phyloP scores from a whole-genome alignment of 1,139 yeast species.

The Kodamaea fungicola region DNA sequence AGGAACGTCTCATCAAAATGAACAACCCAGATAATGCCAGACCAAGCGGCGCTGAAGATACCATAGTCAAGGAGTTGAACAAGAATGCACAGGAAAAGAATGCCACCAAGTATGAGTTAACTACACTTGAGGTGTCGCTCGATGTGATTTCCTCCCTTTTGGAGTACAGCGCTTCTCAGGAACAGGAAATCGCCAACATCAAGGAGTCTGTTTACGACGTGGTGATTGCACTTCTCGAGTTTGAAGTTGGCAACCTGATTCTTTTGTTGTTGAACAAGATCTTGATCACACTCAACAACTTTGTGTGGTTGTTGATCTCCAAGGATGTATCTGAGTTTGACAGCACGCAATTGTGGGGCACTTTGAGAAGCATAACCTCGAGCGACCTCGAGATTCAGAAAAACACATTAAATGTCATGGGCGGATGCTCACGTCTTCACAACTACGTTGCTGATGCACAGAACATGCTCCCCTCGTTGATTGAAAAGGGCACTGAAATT shows the following conservation, averaged over 20 bases:
- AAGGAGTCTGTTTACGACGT: constrained; percentile 35
- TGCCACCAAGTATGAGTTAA: constrained; percentile 52
- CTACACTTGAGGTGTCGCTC: constrained; percentile 64
- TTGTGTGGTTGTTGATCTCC: constrained; percentile 51
- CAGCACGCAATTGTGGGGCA: constrained; percentile 35
- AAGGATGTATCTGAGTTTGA: constrained; percentile 33
- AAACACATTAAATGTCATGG: constrained; percentile 53
- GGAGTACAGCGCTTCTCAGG: constrained; percentile 48
- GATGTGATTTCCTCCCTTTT: constrained; percentile 75
- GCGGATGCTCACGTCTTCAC: constrained; percentile 39
- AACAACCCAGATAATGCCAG: constrained; percentile 38
- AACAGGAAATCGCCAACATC: constrained; percentile 11
- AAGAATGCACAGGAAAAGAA: constrained; percentile 19
- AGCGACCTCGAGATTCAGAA: constrained; percentile 32
- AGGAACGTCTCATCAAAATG: constrained; percentile 22
- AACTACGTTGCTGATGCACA: constrained; percentile 14
- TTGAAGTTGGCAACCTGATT: constrained; percentile 23
- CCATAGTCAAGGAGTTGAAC: constrained; percentile 22
- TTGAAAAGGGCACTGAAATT: constrained; percentile 16
- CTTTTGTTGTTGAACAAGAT: constrained; percentile 50
- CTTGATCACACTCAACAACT: constrained; percentile 66
- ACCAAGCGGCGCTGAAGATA: constrained; percentile 23
- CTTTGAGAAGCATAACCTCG: constrained; percentile 16
- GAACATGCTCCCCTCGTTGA: constrained; percentile 28
- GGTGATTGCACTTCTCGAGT: constrained; percentile 35